Base-by-base conservation (phyloP, 805 yeast species). In the Groenewaldozyma salmanticensis region DNA sequence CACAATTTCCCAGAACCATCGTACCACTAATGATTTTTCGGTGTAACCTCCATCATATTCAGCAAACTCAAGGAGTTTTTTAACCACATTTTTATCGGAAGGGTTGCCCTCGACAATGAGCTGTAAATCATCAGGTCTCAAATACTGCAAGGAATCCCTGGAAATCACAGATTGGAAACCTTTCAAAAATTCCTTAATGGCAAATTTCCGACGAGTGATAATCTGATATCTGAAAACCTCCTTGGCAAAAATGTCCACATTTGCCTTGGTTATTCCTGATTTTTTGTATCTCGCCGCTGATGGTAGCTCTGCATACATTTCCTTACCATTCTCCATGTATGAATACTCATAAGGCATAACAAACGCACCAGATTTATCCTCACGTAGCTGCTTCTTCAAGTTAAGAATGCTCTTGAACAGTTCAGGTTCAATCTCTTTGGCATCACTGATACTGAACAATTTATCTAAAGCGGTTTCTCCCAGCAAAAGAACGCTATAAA, bases 1-100 rank as follows among this genome's bases (percentile, higher is more conserved):
- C 3, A 72, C 65, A 2, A 69, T 65, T 44, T 66, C 63, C 76
- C 77, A 72, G 48, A 72, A 71, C 37, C 55, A 52, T 15, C 35
- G 31, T 5, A 72, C 51, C 1, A 70, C 67, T 4, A 50, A 37
- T 38, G 68, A 72, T 0, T 34, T 7, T 27, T 57, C 57, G n/a
- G 56, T 51, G 42, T 59, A 71, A 2, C 70, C 56, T 62, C 18
- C 72, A 61, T 46, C 47, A 49, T 71, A 72, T 21, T 51, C 60
- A 2, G 67, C 67, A 36, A 61, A 59, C 4, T 49, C 46, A 38
- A 60, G 58, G 64, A 73, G 63, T 40, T 68, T 71, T 16, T 55
- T 52, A 13, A 70, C 52, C 42, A 66, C 54, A 4, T 71, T 59
- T 29, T 67, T 67, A n/a, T n/a, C n/a, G n/a, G n/a, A n/a, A 32